Evolutionary conservation across 192 early-diverging fungal species (phyloP).

Genomic region (Rhizophagus prolifer): DNA sequence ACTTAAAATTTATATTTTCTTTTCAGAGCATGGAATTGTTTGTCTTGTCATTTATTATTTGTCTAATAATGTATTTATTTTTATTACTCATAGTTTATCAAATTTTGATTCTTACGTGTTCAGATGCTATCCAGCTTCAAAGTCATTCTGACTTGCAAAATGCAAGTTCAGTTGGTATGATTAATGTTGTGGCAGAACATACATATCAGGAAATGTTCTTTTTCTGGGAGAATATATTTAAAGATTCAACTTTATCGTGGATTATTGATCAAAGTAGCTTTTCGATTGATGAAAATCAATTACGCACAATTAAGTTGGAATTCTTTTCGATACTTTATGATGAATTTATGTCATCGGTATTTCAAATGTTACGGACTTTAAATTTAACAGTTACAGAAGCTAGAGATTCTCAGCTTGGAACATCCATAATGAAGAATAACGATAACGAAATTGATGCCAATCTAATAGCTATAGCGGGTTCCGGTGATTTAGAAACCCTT

Average conservation of each 20-base stretch:
- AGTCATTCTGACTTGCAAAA: background rate
- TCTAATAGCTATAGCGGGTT: slow-evolving; percentile 28
- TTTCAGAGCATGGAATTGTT: background rate
- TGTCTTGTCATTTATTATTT: background rate
- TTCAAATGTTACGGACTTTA: slow-evolving; percentile 42
- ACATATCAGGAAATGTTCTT: slow-evolving; percentile 54
- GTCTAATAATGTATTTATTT: background rate
- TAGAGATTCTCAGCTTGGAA: background rate
- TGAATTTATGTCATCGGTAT: slow-evolving; percentile 42
- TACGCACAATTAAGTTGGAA: background rate
- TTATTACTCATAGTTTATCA: slow-evolving; percentile 27
- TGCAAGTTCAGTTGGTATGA: background rate
- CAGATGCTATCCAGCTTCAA: slow-evolving; percentile 18
- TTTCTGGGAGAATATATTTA: slow-evolving; percentile 64
- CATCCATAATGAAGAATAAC: background rate
- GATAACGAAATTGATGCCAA: background rate
- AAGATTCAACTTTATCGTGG: slow-evolving; percentile 22
- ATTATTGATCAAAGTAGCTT: background rate
- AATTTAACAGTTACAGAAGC: slow-evolving; percentile 41
- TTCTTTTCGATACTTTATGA: slow-evolving; percentile 55
- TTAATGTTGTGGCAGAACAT: slow-evolving; percentile 31
- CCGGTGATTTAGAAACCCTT: slow-evolving; percentile 53
- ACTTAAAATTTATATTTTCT: background rate
- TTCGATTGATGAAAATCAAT: slow-evolving; percentile 26
- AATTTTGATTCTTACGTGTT: slow-evolving; percentile 32